Conservation (phyloP, 2,329 filamentous ascomycete genomes). For the Colletotrichum simmondsii region DNA sequence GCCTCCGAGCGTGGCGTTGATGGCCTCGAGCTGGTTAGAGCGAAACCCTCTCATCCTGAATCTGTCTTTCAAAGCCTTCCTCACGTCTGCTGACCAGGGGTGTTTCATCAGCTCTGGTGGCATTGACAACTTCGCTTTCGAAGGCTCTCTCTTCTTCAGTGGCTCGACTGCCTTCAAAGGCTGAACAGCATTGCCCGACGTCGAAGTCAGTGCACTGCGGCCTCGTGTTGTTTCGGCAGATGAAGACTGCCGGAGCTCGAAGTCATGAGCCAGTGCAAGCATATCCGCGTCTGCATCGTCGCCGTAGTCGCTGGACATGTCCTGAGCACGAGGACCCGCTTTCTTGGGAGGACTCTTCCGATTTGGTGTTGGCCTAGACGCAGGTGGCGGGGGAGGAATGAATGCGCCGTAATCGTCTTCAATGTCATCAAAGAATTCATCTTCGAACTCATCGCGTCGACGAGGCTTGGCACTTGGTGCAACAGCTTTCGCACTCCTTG, state of each 20-base stretch:
- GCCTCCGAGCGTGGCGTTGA: conserved; percentile 89
- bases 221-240: conserved; percentile 36
- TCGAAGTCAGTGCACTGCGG: conserved; percentile 57
- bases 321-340: conserved; percentile 37
- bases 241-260: conserved; percentile 55
- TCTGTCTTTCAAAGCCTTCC: conserved; percentile 79
- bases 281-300: conserved; percentile 63
- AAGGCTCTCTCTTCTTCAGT: conserved; percentile 45
- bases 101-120: conserved; percentile 69
- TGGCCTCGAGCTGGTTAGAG: conserved; percentile 91
- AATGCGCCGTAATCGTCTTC: conserved; percentile 32
- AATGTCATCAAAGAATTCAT: conserved; percentile 41
- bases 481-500: neutral
- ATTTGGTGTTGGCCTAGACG: conserved; percentile 1
- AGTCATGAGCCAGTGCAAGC: conserved; percentile 62
- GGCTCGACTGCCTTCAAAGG: conserved; percentile 45
- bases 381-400: conserved; percentile 6
- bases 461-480: neutral
- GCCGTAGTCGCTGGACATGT: conserved; percentile 57
- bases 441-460: conserved; percentile 44
- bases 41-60: conserved; percentile 91
- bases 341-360: conserved; percentile 21
- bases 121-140: conserved; percentile 48
- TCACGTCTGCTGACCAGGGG: conserved; percentile 89
- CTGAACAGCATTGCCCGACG: conserved; percentile 57